Evolutionary conservation across 805 yeast genomes (phyloP).

Genomic region (Monosporozyma unispora): DNA sequence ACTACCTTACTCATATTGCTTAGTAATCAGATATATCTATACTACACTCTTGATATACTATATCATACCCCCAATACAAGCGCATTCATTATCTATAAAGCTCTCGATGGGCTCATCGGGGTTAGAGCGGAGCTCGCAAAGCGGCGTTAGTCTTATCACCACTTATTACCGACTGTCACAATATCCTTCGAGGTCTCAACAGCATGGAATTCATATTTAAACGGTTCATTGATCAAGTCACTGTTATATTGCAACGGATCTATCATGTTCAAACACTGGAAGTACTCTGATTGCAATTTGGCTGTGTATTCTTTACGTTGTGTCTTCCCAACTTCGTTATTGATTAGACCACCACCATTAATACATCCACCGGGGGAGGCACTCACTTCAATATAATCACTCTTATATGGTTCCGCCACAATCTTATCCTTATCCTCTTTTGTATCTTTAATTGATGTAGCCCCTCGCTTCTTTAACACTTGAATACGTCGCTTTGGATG

Average conservation of each 20-base stretch:
- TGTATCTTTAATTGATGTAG: neutral
- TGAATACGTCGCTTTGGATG: constrained; percentile 18
- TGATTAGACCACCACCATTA: constrained; percentile 91
- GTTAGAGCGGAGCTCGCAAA: too few relatives aligned
- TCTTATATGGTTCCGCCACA: constrained; percentile 51
- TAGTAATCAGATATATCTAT: too few relatives aligned
- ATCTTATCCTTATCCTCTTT: neutral
- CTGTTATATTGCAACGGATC: constrained; percentile 9
- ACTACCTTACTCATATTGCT: too few relatives aligned
- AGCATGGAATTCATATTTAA: constrained; percentile 3
- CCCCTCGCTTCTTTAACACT: constrained; percentile 26
- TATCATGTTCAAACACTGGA: constrained; percentile 6
- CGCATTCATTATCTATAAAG: too few relatives aligned
- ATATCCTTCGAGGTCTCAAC: constrained; percentile 1
- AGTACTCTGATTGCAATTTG: constrained; percentile 10
- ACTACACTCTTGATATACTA: too few relatives aligned
- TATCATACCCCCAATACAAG: too few relatives aligned
- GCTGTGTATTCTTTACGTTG: constrained; percentile 13
- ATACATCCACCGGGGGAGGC: constrained; percentile 98
- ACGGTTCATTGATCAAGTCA: constrained; percentile 1
- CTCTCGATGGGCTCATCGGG: too few relatives aligned
- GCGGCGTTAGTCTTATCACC: too few relatives aligned
- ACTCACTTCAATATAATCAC: constrained; percentile 89
- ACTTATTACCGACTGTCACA: constrained; percentile 6
- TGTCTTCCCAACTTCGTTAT: constrained; percentile 31